Conservation (phyloP, 331 rosid genomes). For the Phaseolus coccineus region DNA sequence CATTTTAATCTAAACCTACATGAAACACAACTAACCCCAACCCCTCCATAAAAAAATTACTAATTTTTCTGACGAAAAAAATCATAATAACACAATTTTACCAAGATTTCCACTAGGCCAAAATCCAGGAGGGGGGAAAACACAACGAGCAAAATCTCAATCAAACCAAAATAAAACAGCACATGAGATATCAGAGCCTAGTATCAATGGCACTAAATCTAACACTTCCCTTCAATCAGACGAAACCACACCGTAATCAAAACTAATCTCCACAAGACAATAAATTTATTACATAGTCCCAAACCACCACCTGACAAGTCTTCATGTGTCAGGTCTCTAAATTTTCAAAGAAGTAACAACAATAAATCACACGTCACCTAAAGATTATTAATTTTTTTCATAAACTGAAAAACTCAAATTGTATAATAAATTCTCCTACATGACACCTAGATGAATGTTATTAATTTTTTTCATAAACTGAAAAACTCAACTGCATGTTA, state of each 20-base stretch:
- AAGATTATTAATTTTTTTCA: neutral
- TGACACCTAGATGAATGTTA: neutral
- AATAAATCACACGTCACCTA: neutral
- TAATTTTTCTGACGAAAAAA: neutral
- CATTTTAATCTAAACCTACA: neutral
- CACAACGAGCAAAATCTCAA: neutral
- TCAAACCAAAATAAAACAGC: conserved; percentile 6
- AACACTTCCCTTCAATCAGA: conserved; percentile 6
- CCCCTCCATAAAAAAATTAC: neutral
- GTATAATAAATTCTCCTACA: neutral
- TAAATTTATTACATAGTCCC: neutral
- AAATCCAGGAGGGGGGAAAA: neutral
- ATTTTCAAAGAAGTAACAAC: too few species aligned
- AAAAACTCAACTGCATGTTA: neutral
- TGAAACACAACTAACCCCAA: neutral
- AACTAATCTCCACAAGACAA: neutral
- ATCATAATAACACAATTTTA: neutral
- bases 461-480: neutral
- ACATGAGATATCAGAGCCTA: neutral
- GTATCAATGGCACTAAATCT: neutral
- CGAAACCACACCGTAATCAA: neutral
- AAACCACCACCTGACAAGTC: neutral
- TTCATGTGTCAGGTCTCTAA: neutral
- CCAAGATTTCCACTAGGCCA: conserved; percentile 1
- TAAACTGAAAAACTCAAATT: too few species aligned